Conservation (phyloP, 2,329 filamentous ascomycete species). For the Nothopassalora personata region DNA sequence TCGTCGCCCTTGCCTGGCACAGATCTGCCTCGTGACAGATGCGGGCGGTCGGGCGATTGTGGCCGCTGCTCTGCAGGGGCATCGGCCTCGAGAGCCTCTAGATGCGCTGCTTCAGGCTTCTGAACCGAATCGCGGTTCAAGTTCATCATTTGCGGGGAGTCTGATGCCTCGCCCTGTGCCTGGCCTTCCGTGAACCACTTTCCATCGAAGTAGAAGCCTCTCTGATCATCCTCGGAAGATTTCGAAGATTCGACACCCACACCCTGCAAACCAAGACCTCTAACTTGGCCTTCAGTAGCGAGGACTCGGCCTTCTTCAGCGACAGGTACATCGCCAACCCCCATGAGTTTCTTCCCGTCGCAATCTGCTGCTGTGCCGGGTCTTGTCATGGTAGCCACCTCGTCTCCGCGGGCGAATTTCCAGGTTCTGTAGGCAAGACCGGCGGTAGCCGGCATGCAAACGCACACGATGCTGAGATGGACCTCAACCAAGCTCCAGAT, state of each 20-base stretch:
- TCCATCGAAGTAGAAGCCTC: slow-evolving; percentile 1
- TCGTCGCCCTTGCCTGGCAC: neutral
- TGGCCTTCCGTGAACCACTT: slow-evolving; percentile 1
- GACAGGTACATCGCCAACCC: neutral
- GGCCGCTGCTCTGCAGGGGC: neutral
- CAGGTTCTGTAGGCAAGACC: slow-evolving; percentile 5
- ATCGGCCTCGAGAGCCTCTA: neutral
- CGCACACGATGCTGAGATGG: slow-evolving; percentile 14
- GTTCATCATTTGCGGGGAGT: neutral
- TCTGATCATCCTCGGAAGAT: neutral
- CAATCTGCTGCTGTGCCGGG: neutral
- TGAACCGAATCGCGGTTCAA: neutral
- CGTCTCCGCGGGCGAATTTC: neutral
- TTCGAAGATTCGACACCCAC: neutral
- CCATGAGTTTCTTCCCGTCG: neutral
- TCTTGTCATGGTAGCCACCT: neutral
- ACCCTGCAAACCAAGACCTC: neutral
- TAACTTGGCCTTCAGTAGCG: neutral
- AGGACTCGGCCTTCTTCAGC: neutral
- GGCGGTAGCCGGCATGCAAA: slow-evolving; percentile 13
- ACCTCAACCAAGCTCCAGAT: slow-evolving; percentile 16
- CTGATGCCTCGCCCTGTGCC: neutral
- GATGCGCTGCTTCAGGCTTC: neutral
- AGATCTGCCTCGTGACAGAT: neutral
- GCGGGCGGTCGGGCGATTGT: neutral